A percentile compares a stretch with the other conserved stretches of the same genome.
Conservation (phyloP, 345 rosid genomes). For the Rhizophora apiculata region DNA sequence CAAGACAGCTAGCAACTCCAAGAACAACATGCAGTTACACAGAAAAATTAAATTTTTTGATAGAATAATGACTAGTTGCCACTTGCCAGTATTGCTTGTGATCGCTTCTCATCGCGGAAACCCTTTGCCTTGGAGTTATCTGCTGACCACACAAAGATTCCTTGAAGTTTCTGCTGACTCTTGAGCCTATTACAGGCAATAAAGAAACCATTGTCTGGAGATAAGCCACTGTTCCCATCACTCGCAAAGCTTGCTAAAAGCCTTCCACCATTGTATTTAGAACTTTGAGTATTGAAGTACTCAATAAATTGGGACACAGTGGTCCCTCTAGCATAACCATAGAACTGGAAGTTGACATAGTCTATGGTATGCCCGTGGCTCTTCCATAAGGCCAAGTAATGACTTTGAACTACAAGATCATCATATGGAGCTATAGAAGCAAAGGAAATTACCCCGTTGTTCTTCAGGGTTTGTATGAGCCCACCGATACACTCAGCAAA, state of each 20-base stretch:
- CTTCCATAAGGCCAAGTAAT: not conserved
- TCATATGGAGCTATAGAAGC: not conserved
- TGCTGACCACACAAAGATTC: slow-evolving; percentile 11
- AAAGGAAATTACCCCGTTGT: not conserved
- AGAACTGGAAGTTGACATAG: slow-evolving; percentile 3
- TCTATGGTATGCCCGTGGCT: not conserved
- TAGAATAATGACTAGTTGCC: not conserved
- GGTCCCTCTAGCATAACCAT: not conserved
- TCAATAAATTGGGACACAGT: not conserved
- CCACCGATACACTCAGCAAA: not conserved
- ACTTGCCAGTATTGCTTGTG: not conserved
- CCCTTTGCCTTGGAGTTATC: slow-evolving; percentile 3
- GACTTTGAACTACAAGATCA: not conserved
- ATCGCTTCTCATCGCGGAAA: not conserved
- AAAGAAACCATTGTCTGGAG: slow-evolving; percentile 6
- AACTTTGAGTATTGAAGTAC: not conserved
- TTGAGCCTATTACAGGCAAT: not conserved
- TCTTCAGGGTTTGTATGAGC: slow-evolving; percentile 2
- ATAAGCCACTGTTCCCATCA: not conserved
- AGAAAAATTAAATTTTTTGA: not conserved
- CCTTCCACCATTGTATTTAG: not conserved
- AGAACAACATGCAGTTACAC: not conserved
- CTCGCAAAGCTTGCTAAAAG: slow-evolving; percentile 2
- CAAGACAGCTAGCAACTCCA: too few relatives aligned
- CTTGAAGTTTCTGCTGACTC: slow-evolving; percentile 4